phyloP scores from a whole-genome alignment of 805 yeast species.

The Saccharomycopsis fermentans region DNA sequence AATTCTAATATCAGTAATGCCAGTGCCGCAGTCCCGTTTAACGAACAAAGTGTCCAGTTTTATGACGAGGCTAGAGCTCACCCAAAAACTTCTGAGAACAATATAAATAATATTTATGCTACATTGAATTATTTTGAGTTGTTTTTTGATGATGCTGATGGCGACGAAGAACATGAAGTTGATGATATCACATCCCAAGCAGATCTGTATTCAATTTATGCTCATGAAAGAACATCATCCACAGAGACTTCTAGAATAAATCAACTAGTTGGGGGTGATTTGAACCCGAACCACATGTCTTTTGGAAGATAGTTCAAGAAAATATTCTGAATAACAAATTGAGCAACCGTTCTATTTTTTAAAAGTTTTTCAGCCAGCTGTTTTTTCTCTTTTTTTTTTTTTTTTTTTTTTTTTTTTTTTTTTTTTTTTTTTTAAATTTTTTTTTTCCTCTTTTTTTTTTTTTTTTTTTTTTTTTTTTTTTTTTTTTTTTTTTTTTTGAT shows the following conservation, averaged over 20 bases:
- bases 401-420: background rate
- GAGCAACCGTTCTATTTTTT: background rate
- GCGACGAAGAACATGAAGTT: background rate
- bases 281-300: background rate
- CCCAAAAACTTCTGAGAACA: conserved; percentile 12
- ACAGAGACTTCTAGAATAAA: conserved; percentile 14
- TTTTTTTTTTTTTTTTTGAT: too few relatives aligned
- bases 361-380: too few relatives aligned
- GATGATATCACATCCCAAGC: background rate
- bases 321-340: background rate
- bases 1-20: conserved; percentile 28
- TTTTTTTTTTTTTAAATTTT: background rate
- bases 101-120: conserved; percentile 18
- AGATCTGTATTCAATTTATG: conserved; percentile 2
- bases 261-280: conserved; percentile 4
- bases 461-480: too few relatives aligned
- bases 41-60: conserved; percentile 10
- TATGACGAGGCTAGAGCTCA: conserved; percentile 9
- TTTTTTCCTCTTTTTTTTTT: too few relatives aligned
- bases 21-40: conserved; percentile 25
- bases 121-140: conserved; percentile 18
- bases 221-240: conserved; percentile 9
- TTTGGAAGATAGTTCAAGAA: background rate
- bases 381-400: background rate
- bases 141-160: conserved; percentile 17